Conservation (phyloP, 2,329 filamentous ascomycete species). For the Colletotrichum musae region DNA sequence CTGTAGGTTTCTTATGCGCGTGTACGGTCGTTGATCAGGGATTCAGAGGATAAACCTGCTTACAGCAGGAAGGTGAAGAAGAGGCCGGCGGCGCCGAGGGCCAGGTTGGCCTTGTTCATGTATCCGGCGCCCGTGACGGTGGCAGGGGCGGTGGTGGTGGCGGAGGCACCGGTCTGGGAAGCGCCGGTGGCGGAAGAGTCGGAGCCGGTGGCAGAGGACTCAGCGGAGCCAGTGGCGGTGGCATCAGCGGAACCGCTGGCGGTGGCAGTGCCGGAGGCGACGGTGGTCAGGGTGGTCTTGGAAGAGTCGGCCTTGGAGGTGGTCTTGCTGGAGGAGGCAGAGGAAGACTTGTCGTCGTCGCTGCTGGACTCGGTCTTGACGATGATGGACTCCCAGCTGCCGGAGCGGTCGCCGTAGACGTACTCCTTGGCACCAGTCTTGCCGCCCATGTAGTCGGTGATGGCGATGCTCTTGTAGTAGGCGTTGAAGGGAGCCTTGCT, state of each 20-base stretch:
- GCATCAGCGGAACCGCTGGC: constrained; percentile 24
- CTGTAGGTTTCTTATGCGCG: constrained; percentile 29
- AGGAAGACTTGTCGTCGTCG: constrained; percentile 38
- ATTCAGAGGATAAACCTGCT: constrained; percentile 19
- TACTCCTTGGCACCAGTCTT: constrained; percentile 64
- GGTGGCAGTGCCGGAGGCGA: constrained; percentile 31
- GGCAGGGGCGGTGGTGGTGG: constrained; percentile 21
- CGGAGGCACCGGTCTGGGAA: constrained; percentile 13
- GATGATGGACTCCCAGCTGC: constrained; percentile 66
- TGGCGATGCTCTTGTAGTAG: constrained; percentile 70
- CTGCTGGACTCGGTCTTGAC: constrained; percentile 49
- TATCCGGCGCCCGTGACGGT: constrained; percentile 39
- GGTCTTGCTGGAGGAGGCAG: constrained; percentile 39
- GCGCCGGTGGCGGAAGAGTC: constrained; percentile 22
- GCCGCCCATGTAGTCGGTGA: constrained; percentile 69
- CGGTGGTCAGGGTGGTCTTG: constrained; percentile 40
- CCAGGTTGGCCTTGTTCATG: constrained; percentile 42
- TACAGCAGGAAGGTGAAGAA: constrained; percentile 42
- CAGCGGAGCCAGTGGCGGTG: constrained; percentile 8
- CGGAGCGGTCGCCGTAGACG: constrained; percentile 64
- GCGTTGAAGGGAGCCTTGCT: constrained; percentile 65
- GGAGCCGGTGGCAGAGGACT: constrained; percentile 26
- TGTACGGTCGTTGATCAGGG: constrained; percentile 32
- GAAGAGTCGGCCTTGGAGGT: constrained; percentile 35
- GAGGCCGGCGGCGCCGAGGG: constrained; percentile 40